These are phyloP conservation scores for Pyricularia sp. DNA, from an alignment of 2,329 filamentous ascomycete genomes.

Conservation along the genomic window DNA sequence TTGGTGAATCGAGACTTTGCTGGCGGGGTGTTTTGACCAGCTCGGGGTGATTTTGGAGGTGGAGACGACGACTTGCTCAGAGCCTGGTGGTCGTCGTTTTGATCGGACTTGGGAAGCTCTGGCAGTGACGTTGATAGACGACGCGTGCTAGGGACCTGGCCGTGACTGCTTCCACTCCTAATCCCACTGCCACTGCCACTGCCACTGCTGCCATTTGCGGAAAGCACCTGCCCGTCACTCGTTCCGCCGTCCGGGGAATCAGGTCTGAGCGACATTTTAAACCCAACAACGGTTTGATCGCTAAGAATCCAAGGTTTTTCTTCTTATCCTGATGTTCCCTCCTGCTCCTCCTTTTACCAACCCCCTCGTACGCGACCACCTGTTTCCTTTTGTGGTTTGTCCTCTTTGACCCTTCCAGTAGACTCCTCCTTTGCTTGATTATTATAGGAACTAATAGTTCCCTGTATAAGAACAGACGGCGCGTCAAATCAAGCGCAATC, in stretches of 20 bases:
- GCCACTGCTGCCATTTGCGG: not conserved
- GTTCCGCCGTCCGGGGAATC: not conserved
- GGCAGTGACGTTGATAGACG: not conserved
- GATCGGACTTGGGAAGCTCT: not conserved
- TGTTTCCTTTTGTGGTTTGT: not conserved
- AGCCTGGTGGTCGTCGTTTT: not conserved
- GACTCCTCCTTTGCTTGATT: too few species aligned
- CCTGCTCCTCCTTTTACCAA: not conserved
- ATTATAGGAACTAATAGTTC: not conserved
- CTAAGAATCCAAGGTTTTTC: not conserved
- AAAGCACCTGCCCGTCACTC: not conserved
- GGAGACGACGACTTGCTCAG: not conserved
- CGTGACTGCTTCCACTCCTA: not conserved
- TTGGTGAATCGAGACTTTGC: not conserved
- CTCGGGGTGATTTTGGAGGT: not conserved
- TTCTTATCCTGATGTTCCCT: not conserved
- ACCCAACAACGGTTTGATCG: not conserved
- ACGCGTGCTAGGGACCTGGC: not conserved
- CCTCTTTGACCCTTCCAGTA: not conserved
- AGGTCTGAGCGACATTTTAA: not conserved
- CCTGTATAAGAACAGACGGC: not conserved
- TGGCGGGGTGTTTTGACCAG: not conserved
- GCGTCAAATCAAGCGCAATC: not conserved
- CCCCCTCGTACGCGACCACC: not conserved
- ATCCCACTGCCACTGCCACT: not conserved